A percentile compares a stretch with the other conserved stretches of the same genome.
Evolutionary conservation across 345 rosid genomes (phyloP).

Genomic region (Citrus trifoliata): DNA sequence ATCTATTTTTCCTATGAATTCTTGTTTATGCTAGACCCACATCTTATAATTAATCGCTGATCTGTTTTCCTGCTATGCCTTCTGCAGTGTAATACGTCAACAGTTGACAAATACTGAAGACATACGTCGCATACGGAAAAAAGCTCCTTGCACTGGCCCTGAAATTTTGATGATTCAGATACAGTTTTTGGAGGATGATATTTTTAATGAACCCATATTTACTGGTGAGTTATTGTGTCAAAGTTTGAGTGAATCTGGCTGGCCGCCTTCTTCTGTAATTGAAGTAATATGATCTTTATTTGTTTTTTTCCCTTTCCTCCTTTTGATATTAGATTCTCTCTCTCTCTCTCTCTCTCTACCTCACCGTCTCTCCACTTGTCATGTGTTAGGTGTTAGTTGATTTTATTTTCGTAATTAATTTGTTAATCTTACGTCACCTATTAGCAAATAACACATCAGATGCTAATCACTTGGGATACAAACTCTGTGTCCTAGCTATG

Average conservation of each 20-base stretch:
- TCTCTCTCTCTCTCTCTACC: no score
- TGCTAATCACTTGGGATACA: no score
- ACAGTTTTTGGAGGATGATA: conserved; percentile 70
- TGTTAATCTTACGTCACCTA: no score
- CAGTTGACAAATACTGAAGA: conserved; percentile 86
- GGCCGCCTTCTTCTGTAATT: background rate
- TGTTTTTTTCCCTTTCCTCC: background rate
- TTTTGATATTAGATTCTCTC: background rate
- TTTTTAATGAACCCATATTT: conserved; percentile 57
- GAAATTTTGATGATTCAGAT: conserved; percentile 87
- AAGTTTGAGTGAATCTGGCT: conserved; percentile 8
- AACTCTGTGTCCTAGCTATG: no score
- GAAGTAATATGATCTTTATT: background rate
- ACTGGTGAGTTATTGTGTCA: conserved; percentile 59
- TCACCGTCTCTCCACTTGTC: no score
- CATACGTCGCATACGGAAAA: conserved; percentile 90
- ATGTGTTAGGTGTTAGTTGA: no score
- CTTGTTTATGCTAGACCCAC: background rate
- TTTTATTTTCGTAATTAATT: no score
- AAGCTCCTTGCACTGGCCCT: conserved; percentile 93
- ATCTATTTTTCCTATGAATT: background rate
- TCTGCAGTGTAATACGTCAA: conserved; percentile 75
- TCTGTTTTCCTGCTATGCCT: conserved; percentile 21
- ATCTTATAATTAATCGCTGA: conserved; percentile 16
- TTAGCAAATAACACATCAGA: no score